These are phyloP conservation scores for Arabis alpina DNA, from an alignment of 345 rosid species.

Conservation along the genomic window DNA sequence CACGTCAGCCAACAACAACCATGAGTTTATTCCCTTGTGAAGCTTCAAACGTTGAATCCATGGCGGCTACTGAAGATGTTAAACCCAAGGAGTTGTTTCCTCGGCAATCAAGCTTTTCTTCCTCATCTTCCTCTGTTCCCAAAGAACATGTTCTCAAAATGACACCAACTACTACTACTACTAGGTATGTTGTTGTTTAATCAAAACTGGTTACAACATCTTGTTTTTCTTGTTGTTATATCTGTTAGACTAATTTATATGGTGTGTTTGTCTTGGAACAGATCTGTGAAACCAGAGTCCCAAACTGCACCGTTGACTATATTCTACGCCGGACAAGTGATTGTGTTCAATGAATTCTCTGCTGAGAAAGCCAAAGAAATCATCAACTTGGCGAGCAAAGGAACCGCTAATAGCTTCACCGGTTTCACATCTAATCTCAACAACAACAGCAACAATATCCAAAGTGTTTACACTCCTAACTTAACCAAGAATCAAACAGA, in stretches of 20 bases:
- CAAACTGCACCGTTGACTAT: conserved; percentile 76
- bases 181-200: conserved; percentile 40
- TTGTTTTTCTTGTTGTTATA: not conserved
- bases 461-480: conserved; percentile 25
- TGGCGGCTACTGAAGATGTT: conserved; percentile 27
- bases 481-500: conserved; percentile 41
- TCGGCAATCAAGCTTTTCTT: conserved; percentile 50
- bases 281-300: conserved; percentile 44
- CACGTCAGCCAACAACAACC: conserved; percentile 47
- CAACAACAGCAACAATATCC: conserved; percentile 36
- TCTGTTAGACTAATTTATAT: conserved; percentile 6
- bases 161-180: conserved; percentile 31
- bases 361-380: conserved; percentile 83
- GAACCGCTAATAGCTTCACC: conserved; percentile 44
- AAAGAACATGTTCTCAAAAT: conserved; percentile 49
- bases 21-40: conserved; percentile 73
- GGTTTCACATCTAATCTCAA: conserved; percentile 40
- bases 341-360: conserved; percentile 72
- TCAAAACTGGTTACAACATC: not conserved
- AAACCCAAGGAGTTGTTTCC: conserved; percentile 72
- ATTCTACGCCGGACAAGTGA: conserved; percentile 80
- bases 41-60: conserved; percentile 36
- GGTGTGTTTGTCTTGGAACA: conserved; percentile 27
- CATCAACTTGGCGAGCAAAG: conserved; percentile 65
- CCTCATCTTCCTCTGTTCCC: conserved; percentile 41